Conservation (phyloP, 169 alveolate genomes). For the Theileria equi region DNA sequence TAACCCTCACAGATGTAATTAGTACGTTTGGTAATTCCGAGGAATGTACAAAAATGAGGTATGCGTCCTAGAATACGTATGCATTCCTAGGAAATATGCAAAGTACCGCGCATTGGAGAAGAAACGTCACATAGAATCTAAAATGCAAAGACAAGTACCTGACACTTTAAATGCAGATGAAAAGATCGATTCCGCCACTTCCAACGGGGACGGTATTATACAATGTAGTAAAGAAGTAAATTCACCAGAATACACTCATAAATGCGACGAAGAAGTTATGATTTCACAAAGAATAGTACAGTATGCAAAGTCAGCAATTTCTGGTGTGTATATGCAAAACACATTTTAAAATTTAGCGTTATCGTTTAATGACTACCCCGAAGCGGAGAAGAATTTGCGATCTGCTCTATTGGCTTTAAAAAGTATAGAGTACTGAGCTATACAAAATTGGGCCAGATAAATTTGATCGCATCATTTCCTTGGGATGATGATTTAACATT, state of each 20-base stretch:
- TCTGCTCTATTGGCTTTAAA: not conserved
- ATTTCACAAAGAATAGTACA: not conserved
- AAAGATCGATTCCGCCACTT: not conserved
- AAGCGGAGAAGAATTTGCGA: not conserved
- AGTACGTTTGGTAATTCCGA: not conserved
- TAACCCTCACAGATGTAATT: not conserved
- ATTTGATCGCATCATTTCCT: slow-evolving; percentile 4
- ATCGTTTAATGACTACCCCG: not conserved
- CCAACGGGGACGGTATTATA: not conserved
- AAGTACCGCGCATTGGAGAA: not conserved
- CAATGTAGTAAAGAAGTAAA: not conserved
- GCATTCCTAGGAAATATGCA: not conserved
- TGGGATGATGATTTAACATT: not conserved
- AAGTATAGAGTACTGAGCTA: not conserved
- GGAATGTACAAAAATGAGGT: not conserved
- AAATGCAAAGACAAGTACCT: too few relatives aligned
- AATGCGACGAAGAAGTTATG: not conserved
- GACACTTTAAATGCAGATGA: not conserved
- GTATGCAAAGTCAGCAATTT: not conserved
- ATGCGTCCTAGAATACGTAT: not conserved
- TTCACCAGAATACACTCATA: not conserved
- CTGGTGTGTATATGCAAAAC: not conserved
- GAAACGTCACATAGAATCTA: not conserved
- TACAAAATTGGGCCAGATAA: slow-evolving; percentile 28
- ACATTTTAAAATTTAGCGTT: not conserved